Evolutionary conservation across 177 flowering plant genomes (phyloP).

Genomic region (Vitis hybrid): DNA sequence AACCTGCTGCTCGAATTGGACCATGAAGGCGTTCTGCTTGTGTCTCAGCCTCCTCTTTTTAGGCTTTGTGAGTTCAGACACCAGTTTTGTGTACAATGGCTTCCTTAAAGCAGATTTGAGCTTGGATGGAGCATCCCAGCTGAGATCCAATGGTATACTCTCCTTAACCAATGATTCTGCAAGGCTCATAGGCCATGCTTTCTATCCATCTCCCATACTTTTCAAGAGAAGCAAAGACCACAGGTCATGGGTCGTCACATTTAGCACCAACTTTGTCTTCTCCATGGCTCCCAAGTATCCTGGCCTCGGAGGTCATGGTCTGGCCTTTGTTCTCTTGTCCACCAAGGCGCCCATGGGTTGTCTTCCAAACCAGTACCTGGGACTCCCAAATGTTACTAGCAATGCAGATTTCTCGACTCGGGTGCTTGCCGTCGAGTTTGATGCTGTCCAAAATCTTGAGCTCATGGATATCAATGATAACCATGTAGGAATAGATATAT

Average conservation of each 20-base stretch:
- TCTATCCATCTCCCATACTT: slow-evolving; percentile 20
- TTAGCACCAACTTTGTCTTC: slow-evolving; percentile 23
- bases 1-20: neutral
- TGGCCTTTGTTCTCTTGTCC: slow-evolving; percentile 19
- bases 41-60: slow-evolving; percentile 16
- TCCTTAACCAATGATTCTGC: slow-evolving; percentile 15
- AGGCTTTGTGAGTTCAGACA: slow-evolving; percentile 11
- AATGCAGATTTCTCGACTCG: slow-evolving; percentile 5
- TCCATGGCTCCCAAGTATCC: slow-evolving; percentile 15
- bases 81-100: slow-evolving; percentile 21
- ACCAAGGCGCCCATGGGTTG: neutral
- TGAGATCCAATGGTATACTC: slow-evolving; percentile 17
- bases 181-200: slow-evolving; percentile 26
- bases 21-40: slow-evolving; percentile 11
- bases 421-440: slow-evolving; percentile 12
- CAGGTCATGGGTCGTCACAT: slow-evolving; percentile 10
- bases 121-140: slow-evolving; percentile 12
- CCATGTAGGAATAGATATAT: slow-evolving; percentile 12
- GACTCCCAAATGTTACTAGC: slow-evolving; percentile 7
- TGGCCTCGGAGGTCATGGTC: slow-evolving; percentile 21
- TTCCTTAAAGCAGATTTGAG: slow-evolving; percentile 16
- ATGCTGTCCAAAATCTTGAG: slow-evolving; percentile 13
- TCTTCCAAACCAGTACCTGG: slow-evolving; percentile 8
- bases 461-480: slow-evolving; percentile 17
- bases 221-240: slow-evolving; percentile 12